Evolutionary conservation across 2,329 filamentous ascomycete species (phyloP), one percentile per base, ranked within the genome.

Genomic region (Colletotrichum graminicola): DNA sequence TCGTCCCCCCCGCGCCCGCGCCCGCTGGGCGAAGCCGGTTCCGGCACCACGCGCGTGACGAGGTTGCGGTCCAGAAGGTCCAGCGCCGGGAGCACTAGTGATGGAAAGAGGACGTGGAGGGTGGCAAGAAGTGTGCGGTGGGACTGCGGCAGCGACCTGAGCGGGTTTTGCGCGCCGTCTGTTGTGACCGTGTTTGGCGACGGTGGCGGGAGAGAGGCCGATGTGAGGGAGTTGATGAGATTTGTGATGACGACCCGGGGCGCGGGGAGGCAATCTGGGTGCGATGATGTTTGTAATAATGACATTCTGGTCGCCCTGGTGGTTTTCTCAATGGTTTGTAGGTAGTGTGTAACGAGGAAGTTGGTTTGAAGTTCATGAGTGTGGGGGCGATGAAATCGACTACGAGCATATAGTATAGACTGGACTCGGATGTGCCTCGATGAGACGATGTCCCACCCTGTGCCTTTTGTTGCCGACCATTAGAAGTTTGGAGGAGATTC

Each of bases 81-180:
- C 3, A 99, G 86, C 0, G 95, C 94, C 3, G 94, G 93, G 1
- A 98, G 90, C 2, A 98, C 83, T 65, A 94, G 88, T 73, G 90
- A 89, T 0, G 94, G 94, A 77, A 97, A 97, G 18, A 98, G 83
- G 43, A 94, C 92, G 82, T 98, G 95, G 0, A 97, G 87, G 0
- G 93, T 94, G 1, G 94, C 84, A n/a, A 97, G 84, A 21, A 92
- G 82, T 60, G 88, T 85, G 1, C 85, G 83, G 69, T 84, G 79
- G n/a, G 81, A 74, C 1, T 78, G 75, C 3, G 82, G 79, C 75
- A 84, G 81, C 70, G 54, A 76, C 49, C 56, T 57, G 41, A 75
- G 72, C 12, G 75, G 75, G 61, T 66, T 72, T 26, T 16, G 70
- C 64, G 62, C 71, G 73, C 70, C 73, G 74, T 54, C 41, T 10